Evolutionary conservation across 2,329 filamentous ascomycete species (phyloP), one percentile per base, ranked within the genome.

Genomic region (Colletotrichum sp.): DNA sequence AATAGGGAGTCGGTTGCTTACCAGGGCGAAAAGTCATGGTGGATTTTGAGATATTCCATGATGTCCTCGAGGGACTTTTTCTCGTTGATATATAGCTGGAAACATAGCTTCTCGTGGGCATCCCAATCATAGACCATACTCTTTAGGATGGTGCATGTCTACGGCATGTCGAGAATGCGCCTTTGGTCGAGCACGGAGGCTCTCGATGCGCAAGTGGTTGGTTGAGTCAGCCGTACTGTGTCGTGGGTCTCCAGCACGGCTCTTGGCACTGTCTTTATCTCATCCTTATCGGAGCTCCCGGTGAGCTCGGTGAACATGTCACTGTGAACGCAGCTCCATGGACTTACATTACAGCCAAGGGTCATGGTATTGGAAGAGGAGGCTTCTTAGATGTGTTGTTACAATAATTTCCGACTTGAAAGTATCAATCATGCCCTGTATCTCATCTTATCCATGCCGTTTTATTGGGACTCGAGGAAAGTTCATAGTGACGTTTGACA

Each of bases 41-140:
- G 87, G 72, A 87, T 87, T 78, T 89, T 91, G 89, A 95, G 93
- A 81, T 93, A 92, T 30, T 92, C 89, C 88, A 95, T 94, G 57
- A 97, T 93, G 79, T 96, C 92, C 80, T 94, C 92, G 73, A 96
- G 86, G 55, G 92, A 91, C 85, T 91, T 93, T 79, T 92, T 92
- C 85, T 97, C 93, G 75, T 93, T 91, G 79, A 96, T 95, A 81
- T 96, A 97, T 81, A 97, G 90, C 79, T 91, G 90, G 55, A 83
- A 84, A 80, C 86, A 87, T 80, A 81, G 84, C 69, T 87, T 83
- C 80, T 83, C 84, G 78, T 89, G 83, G 16, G 79, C 78, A n/a
- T 86, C 85, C 87, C 88, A 89, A 75, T 87, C 82, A 81, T 88
- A 89, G 24, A 85, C 86, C 88, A 88, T 89, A 78, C 63, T 84